Evolutionary conservation across 1,139 yeast species (phyloP), one percentile per base, ranked within the genome.

Genomic region (Meyerozyma athensensis): DNA sequence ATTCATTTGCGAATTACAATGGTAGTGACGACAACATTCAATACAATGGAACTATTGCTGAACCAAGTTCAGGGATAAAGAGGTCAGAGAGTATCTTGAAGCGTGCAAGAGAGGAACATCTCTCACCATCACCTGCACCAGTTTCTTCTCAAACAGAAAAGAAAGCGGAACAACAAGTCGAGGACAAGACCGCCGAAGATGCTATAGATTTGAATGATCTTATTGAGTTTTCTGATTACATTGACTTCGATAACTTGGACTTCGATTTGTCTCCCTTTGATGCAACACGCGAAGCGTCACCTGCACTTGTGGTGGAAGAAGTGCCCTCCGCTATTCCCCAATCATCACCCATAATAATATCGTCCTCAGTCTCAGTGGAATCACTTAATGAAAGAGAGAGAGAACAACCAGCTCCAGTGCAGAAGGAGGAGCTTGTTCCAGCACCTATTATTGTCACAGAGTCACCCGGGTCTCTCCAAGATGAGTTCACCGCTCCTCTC

Each of bases 201-300:
- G 56, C 48, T n/a, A 12, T 17, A 2, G 59, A 55, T 33, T 54
- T 42, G 36, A 51, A 50, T 22, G 77, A 72, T 33, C 56, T 73
- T 18, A 66, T 72, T 62, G 89, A 81, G 48, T 77, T 82, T 47
- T 75, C 82, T 32, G 82, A 79, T 43, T 75, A 76, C 51, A 77
- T 83, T 36, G 79, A 81, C 52, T 77, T 81, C 48, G 87, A 68
- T 20, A 57, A 64, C 44, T 54, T 65, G 46, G 63, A 61, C 44
- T 63, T 66, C 38, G 49, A 58, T 4, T 34, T 43, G 21, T 46
- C 52, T 4, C 54, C 53, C n/a, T n/a, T n/a, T n/a, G n/a, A n/a
- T n/a, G n/a, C n/a, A n/a, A n/a, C n/a, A n/a, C n/a, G 2, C 35
- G 30, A 13, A 41, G 35, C 17, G 16, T 20, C 12, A 13, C 18